A percentile compares a stretch with the other conserved stretches of the same genome.
These are phyloP conservation scores for Rosa lucieae DNA, from an alignment of 306 rosid genomes.

Conservation along the genomic window DNA sequence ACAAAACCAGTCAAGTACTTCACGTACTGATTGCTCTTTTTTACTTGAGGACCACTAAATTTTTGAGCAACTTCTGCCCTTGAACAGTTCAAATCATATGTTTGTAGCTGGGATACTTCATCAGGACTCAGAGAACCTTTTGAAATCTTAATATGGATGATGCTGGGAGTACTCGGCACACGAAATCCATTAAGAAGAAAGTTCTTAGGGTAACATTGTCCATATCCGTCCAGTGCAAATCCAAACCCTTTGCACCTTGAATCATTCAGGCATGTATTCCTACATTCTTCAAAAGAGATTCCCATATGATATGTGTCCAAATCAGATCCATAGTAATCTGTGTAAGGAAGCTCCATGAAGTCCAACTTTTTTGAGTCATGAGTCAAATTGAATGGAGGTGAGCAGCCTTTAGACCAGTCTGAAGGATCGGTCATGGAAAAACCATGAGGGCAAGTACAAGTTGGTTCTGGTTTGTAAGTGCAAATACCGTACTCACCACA, in stretches of 20 bases:
- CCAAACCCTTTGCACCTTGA: conserved; percentile 35
- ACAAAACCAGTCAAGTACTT: conserved; percentile 30
- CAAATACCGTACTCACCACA: conserved; percentile 39
- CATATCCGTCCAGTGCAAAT: conserved; percentile 30
- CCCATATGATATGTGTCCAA: background rate
- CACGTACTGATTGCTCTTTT: conserved; percentile 10
- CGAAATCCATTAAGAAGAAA: conserved; percentile 24
- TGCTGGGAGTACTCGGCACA: conserved; percentile 10
- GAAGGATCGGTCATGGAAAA: conserved; percentile 24
- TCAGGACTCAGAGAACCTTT: conserved; percentile 12
- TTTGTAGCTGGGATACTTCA: background rate
- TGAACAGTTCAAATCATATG: conserved; percentile 26
- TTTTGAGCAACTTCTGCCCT: conserved; percentile 8
- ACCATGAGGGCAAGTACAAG: conserved; percentile 37
- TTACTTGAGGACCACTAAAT: conserved; percentile 5
- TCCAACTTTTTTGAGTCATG: background rate
- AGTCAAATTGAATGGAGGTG: conserved; percentile 24
- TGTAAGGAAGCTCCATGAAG: conserved; percentile 31
- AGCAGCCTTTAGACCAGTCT: conserved; percentile 43
- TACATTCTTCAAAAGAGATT: conserved; percentile 23
- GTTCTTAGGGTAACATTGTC: conserved; percentile 34
- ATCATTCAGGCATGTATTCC: conserved; percentile 25
- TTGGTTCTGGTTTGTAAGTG: conserved; percentile 27
- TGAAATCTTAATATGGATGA: conserved; percentile 26
- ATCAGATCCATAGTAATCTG: conserved; percentile 39